Evolutionary conservation across 768 basidiomycete species (phyloP).

Genomic region (Crepidotus variabilis): DNA sequence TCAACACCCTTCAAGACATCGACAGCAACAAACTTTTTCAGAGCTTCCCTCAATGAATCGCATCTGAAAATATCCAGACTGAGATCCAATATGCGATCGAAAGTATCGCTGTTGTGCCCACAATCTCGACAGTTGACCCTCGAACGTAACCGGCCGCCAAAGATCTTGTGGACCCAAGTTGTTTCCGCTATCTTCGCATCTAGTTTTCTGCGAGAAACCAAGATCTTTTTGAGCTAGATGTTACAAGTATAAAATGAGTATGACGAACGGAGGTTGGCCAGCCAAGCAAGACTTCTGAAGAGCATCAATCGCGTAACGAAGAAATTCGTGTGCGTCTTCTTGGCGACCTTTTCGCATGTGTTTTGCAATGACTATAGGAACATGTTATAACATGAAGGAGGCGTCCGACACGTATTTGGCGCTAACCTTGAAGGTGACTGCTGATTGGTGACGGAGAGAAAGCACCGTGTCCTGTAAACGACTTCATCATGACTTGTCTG

Average conservation of each 20-base stretch:
- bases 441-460: slow-evolving; percentile 68
- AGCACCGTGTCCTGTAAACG: slow-evolving; percentile 41
- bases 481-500: slow-evolving; percentile 49
- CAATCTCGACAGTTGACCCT: slow-evolving; percentile 85
- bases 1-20: slow-evolving; percentile 87
- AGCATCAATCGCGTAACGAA: slow-evolving; percentile 90
- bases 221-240: slow-evolving; percentile 4
- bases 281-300: slow-evolving; percentile 82
- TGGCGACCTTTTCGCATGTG: slow-evolving; percentile 89
- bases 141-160: slow-evolving; percentile 89
- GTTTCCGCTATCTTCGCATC: slow-evolving; percentile 74
- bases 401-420: background rate
- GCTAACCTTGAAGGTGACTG: slow-evolving; percentile 66
- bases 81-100: slow-evolving; percentile 91
- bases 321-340: slow-evolving; percentile 97
- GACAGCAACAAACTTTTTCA: slow-evolving; percentile 75
- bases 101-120: slow-evolving; percentile 88
- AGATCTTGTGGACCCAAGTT: slow-evolving; percentile 92
- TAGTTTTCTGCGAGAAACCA: slow-evolving; percentile 48
- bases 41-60: slow-evolving; percentile 61
- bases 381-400: slow-evolving; percentile 8
- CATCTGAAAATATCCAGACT: slow-evolving; percentile 82
- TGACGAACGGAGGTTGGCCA: slow-evolving; percentile 64
- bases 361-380: slow-evolving; percentile 74
- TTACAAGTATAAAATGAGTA: background rate